These are phyloP conservation scores for Neodidymelliopsis sp. DNA, from an alignment of 2,329 filamentous ascomycete genomes.

Conservation along the genomic window DNA sequence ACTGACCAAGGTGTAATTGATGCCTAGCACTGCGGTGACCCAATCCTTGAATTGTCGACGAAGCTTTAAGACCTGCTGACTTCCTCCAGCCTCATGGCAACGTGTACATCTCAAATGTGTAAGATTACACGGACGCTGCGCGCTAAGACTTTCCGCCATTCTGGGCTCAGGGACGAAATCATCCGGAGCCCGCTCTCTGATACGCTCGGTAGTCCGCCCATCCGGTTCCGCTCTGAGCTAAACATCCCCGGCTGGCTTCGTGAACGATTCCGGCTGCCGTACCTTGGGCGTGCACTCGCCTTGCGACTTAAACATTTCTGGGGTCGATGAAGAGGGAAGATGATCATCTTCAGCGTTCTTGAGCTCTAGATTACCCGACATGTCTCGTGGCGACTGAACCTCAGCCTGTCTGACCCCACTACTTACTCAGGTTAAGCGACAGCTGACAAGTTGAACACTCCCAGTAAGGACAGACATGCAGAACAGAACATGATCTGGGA, in stretches of 20 bases:
- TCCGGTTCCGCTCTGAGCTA: conserved; percentile 28
- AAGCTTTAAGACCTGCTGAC: conserved; percentile 6
- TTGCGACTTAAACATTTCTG: neutral
- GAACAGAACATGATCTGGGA: neutral
- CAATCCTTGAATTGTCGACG: neutral
- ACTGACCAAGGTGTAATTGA: neutral
- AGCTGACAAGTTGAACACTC: neutral
- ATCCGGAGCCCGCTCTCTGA: conserved; percentile 21
- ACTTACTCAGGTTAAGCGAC: neutral
- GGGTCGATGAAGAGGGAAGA: neutral
- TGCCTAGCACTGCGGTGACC: neutral
- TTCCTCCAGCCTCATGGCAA: conserved; percentile 23
- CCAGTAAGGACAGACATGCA: neutral
- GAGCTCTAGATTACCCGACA: neutral
- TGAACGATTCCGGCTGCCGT: conserved; percentile 14
- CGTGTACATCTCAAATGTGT: conserved; percentile 16
- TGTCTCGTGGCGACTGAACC: neutral
- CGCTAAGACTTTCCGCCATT: conserved; percentile 11
- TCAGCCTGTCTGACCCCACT: neutral
- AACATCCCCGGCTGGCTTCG: conserved; percentile 6
- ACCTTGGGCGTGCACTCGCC: conserved; percentile 1
- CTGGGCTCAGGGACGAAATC: conserved; percentile 28
- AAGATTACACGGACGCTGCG: conserved; percentile 13
- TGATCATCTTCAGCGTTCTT: neutral
- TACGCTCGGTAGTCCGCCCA: conserved; percentile 28